phyloP scores from a whole-genome alignment of 169 alveolate genomes.

The Cryptosporidium felis region DNA sequence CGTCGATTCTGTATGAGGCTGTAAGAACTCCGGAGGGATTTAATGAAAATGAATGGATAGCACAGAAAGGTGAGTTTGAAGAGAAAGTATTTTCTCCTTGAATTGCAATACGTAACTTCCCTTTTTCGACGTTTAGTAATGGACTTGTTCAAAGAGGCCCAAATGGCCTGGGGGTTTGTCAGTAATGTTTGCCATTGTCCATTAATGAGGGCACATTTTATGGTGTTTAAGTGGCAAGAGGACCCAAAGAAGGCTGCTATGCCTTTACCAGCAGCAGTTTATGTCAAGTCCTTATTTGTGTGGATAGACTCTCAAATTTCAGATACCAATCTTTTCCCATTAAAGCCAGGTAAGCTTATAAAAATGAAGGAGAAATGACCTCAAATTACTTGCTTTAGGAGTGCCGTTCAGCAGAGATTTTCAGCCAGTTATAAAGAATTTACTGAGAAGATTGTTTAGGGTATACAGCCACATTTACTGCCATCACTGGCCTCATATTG shows the following conservation, averaged over 20 bases:
- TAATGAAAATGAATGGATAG: constrained; percentile 41
- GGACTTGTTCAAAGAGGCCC: constrained; percentile 68
- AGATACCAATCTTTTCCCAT: constrained; percentile 62
- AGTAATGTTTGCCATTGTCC: constrained; percentile 64
- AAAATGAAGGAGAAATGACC: too few species aligned
- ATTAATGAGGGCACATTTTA: constrained; percentile 70
- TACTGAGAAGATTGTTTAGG: constrained; percentile 56
- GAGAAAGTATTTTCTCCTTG: background rate
- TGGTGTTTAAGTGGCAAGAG: constrained; percentile 72
- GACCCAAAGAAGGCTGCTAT: constrained; percentile 65
- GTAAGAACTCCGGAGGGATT: constrained; percentile 37
- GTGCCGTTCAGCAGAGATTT: constrained; percentile 50
- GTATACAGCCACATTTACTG: constrained; percentile 69
- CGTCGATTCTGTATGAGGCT: constrained; percentile 43
- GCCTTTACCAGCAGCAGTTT: constrained; percentile 68
- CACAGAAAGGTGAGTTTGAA: constrained; percentile 55
- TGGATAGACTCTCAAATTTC: constrained; percentile 61
- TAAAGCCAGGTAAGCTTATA: constrained; percentile 64
- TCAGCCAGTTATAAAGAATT: constrained; percentile 32
- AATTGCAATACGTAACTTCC: background rate
- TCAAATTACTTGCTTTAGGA: too few species aligned
- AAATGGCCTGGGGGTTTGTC: constrained; percentile 72
- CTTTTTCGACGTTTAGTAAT: background rate
- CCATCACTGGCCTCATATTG: constrained; percentile 70
- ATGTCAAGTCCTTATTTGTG: constrained; percentile 47